These are phyloP conservation scores for Claviceps paspali DNA, from an alignment of 2,329 filamentous ascomycete species.

Conservation along the genomic window DNA sequence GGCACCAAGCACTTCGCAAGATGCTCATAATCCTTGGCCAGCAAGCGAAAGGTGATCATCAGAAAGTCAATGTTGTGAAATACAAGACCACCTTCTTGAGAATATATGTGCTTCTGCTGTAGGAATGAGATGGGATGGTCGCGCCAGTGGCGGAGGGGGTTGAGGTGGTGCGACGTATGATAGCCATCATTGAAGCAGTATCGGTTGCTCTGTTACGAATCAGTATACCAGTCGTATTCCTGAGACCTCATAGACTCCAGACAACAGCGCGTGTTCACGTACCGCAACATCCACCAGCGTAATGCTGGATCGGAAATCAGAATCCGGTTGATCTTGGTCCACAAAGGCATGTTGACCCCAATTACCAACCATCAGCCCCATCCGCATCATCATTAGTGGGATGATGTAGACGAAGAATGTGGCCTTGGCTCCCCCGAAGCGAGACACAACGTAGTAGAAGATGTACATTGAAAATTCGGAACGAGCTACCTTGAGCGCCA, in stretches of 20 bases:
- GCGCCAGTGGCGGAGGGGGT: conserved; percentile 66
- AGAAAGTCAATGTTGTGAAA: conserved; percentile 74
- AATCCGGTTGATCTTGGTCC: conserved; percentile 58
- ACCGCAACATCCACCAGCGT: conserved; percentile 66
- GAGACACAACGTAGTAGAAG: conserved; percentile 32
- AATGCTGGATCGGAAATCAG: conserved; percentile 65
- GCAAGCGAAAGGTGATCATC: conserved; percentile 53
- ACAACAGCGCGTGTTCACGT: conserved; percentile 18
- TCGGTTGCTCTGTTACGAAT: conserved; percentile 49
- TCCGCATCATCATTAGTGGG: conserved; percentile 48
- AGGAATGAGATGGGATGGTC: conserved; percentile 64
- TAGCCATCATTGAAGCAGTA: conserved; percentile 76
- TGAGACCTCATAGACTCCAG: neutral
- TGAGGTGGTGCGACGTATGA: conserved; percentile 68
- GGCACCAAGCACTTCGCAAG: conserved; percentile 59
- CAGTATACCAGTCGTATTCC: too few relatives aligned
- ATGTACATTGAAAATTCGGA: conserved; percentile 47
- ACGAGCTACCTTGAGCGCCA: conserved; percentile 39
- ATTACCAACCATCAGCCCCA: conserved; percentile 68
- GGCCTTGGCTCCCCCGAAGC: conserved; percentile 35
- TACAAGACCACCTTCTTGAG: conserved; percentile 52
- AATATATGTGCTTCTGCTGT: conserved; percentile 51
- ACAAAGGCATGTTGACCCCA: conserved; percentile 78
- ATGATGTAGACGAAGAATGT: conserved; percentile 51
- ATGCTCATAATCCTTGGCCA: conserved; percentile 56